These are phyloP conservation scores for Cokeromyces recurvatus DNA, from an alignment of 371 early-diverging fungal genomes.

Conservation along the genomic window DNA sequence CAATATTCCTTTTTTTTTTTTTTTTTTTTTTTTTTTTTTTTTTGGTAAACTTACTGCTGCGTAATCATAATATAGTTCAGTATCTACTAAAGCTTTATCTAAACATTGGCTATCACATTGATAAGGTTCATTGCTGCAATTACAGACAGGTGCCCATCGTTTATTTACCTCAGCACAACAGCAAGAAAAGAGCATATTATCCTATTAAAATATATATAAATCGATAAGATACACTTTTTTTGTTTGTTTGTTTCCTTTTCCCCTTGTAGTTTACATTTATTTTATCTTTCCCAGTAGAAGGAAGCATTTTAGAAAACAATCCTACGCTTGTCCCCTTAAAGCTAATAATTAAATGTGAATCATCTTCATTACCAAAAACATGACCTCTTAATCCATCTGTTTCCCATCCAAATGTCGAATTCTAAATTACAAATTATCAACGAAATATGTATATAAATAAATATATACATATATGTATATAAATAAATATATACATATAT, in stretches of 20 bases:
- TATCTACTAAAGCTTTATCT: conserved; percentile 49
- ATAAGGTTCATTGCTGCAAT: conserved; percentile 60
- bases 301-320: conserved; percentile 66
- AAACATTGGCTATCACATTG: conserved; percentile 67
- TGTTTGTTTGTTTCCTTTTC: too few species aligned
- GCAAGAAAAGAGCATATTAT: conserved; percentile 94
- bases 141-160: conserved; percentile 83
- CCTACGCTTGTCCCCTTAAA: conserved; percentile 89
- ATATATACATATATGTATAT: neutral
- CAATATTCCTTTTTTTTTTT: too few species aligned
- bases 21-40: too few species aligned
- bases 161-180: conserved; percentile 90
- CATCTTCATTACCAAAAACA: conserved; percentile 68
- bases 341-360: conserved; percentile 73
- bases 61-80: conserved; percentile 77
- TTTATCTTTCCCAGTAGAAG: conserved; percentile 78
- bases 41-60: conserved; percentile 75
- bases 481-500: neutral
- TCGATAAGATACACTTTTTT: neutral
- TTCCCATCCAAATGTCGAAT: conserved; percentile 84
- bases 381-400: conserved; percentile 86
- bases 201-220: conserved; percentile 37
- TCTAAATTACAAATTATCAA: too few species aligned
- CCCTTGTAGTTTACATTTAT: conserved; percentile 57
- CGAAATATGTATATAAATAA: too few species aligned